A percentile compares a stretch with the other conserved stretches of the same genome.
Evolutionary conservation across 2,329 filamentous ascomycete genomes (phyloP).

Genomic region (Colletotrichum abscissum): DNA sequence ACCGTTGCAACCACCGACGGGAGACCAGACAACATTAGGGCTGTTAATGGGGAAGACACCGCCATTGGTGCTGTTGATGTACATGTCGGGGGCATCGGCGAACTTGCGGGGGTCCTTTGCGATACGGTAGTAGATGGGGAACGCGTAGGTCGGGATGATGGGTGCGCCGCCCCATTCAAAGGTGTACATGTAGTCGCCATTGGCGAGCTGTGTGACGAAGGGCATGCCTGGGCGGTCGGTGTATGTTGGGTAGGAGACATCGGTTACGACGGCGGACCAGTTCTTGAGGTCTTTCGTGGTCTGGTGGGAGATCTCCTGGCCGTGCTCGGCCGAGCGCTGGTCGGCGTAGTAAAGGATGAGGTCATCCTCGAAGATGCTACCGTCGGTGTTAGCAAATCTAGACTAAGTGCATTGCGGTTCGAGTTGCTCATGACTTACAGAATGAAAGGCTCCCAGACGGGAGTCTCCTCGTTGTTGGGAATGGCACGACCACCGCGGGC

Average conservation of each 20-base stretch:
- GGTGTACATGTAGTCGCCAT: slow-evolving; percentile 70
- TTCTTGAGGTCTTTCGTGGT: slow-evolving; percentile 66
- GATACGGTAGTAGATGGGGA: slow-evolving; percentile 59
- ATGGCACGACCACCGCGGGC: slow-evolving; percentile 71
- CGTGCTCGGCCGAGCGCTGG: slow-evolving; percentile 73
- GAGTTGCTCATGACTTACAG: slow-evolving; percentile 43
- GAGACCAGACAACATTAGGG: slow-evolving; percentile 57
- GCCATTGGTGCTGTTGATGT: slow-evolving; percentile 46
- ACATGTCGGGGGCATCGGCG: slow-evolving; percentile 43
- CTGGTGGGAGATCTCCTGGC: slow-evolving; percentile 77
- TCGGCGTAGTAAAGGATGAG: slow-evolving; percentile 78
- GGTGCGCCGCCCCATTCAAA: slow-evolving; percentile 70
- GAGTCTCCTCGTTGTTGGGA: slow-evolving; percentile 73
- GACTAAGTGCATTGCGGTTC: too few species aligned
- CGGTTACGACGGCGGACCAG: slow-evolving; percentile 67
- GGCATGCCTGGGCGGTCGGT: slow-evolving; percentile 77
- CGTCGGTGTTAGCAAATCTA: neutral
- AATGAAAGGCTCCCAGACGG: slow-evolving; percentile 80
- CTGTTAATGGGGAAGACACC: slow-evolving; percentile 49
- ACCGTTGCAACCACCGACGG: slow-evolving; percentile 56
- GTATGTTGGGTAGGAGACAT: slow-evolving; percentile 72
- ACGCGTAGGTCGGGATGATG: slow-evolving; percentile 46
- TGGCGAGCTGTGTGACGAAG: slow-evolving; percentile 67
- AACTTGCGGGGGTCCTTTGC: slow-evolving; percentile 51
- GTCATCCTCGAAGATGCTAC: slow-evolving; percentile 64